These are phyloP conservation scores for Aspergillus sp. DNA, from an alignment of 2,329 filamentous ascomycete genomes.

Conservation along the genomic window DNA sequence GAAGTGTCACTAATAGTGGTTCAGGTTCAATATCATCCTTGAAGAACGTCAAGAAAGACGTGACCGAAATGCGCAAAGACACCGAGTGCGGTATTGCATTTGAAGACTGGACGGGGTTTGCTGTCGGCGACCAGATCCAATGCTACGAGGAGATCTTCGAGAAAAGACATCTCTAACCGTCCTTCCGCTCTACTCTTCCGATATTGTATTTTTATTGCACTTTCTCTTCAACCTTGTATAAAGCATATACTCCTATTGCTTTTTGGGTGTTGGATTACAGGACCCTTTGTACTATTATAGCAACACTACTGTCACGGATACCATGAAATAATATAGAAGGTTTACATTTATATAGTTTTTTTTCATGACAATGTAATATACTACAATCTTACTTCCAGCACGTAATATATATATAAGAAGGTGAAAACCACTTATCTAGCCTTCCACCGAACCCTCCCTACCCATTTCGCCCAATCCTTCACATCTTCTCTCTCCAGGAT, in stretches of 20 bases:
- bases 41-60: constrained; percentile 91
- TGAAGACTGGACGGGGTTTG: constrained; percentile 73
- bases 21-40: constrained; percentile 76
- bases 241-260: neutral
- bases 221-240: constrained; percentile 4
- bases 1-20: neutral
- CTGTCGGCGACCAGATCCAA: constrained; percentile 82
- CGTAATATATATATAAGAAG: neutral
- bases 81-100: constrained; percentile 92
- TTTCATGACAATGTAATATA: too few species aligned
- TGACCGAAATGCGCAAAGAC: constrained; percentile 84
- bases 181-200: neutral
- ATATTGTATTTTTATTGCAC: constrained; percentile 2
- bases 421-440: constrained; percentile 39
- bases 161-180: constrained; percentile 56
- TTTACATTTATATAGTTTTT: neutral
- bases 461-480: constrained; percentile 69
- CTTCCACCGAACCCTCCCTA: constrained; percentile 74
- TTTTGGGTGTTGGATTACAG: neutral
- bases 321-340: neutral
- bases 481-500: constrained; percentile 72
- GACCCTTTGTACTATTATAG: neutral
- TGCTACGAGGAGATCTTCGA: constrained; percentile 77
- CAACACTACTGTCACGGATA: neutral
- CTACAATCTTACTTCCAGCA: neutral